Percentiles rank a stretch among this genome's conserved stretches.
Evolutionary conservation across 768 basidiomycete species (phyloP).

Genomic region (Boletus subparvulus): DNA sequence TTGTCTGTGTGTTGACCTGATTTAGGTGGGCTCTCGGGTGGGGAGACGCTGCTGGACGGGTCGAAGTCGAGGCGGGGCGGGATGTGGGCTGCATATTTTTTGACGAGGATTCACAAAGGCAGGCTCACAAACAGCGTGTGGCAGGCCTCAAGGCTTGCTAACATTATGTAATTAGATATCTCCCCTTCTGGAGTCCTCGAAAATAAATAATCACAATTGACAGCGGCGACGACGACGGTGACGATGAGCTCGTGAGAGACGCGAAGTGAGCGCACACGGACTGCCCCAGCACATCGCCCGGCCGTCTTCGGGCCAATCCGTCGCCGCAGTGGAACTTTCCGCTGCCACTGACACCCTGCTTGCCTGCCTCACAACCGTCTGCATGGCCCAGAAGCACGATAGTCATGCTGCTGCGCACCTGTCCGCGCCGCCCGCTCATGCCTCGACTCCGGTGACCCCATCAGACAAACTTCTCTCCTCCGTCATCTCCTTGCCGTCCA

Average conservation of each 20-base stretch:
- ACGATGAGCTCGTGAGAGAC: constrained; percentile 29
- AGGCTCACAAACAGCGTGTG: constrained; percentile 9
- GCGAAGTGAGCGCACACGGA: constrained; percentile 12
- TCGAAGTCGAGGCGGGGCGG: constrained; percentile 60
- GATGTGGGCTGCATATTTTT: constrained; percentile 54
- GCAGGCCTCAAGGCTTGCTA: neutral
- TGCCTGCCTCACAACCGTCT: constrained; percentile 1
- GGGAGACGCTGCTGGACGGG: constrained; percentile 57
- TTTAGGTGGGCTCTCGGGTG: constrained; percentile 44
- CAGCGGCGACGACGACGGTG: constrained; percentile 19
- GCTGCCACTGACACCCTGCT: neutral
- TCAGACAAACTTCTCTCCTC: constrained; percentile 48
- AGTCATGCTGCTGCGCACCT: constrained; percentile 15
- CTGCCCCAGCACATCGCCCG: neutral
- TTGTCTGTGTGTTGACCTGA: constrained; percentile 73
- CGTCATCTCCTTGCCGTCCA: constrained; percentile 43
- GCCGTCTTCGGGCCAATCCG: neutral
- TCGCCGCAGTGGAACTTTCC: neutral
- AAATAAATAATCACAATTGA: constrained; percentile 15
- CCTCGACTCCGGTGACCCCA: constrained; percentile 33
- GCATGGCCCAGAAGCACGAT: constrained; percentile 33
- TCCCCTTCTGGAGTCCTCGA: constrained; percentile 8
- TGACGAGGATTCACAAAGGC: constrained; percentile 22
- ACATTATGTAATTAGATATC: constrained; percentile 31
- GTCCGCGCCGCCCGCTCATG: constrained; percentile 6